These are phyloP conservation scores for Phytophthora agathidicida DNA, from an alignment of 352 stramenopile species.

Conservation along the genomic window DNA sequence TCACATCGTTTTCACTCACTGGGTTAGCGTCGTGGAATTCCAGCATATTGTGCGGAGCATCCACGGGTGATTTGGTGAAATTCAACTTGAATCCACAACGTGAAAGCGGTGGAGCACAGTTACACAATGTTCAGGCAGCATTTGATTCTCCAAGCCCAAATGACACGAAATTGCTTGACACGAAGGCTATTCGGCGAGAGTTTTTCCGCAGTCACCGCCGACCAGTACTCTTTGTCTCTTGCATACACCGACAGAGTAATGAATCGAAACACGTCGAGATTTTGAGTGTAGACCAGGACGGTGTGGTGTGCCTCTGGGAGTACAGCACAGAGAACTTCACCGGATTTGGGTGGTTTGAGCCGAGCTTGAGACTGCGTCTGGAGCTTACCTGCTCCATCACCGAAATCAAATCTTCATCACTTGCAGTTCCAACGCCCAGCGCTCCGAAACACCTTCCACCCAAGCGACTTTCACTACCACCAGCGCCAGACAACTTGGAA, in stretches of 20 bases:
- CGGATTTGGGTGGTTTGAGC: slow-evolving; percentile 54
- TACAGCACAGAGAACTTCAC: slow-evolving; percentile 42
- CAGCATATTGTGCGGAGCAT: slow-evolving; percentile 36
- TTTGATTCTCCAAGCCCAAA: slow-evolving; percentile 35
- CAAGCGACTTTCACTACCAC: background rate
- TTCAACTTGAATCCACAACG: slow-evolving; percentile 24
- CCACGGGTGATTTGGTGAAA: slow-evolving; percentile 44
- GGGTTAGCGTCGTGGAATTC: slow-evolving; percentile 4
- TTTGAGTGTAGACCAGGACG: slow-evolving; percentile 52
- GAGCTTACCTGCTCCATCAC: slow-evolving; percentile 24
- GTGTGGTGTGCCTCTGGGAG: slow-evolving; percentile 44
- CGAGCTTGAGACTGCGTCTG: slow-evolving; percentile 25
- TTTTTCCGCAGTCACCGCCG: slow-evolving; percentile 47
- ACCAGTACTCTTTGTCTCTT: slow-evolving; percentile 42
- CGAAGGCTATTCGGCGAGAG: slow-evolving; percentile 31
- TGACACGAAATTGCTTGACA: slow-evolving; percentile 1
- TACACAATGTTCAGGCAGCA: slow-evolving; percentile 23
- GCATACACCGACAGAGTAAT: slow-evolving; percentile 16
- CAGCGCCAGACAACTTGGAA: background rate
- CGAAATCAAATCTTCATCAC: background rate
- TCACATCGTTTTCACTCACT: slow-evolving; percentile 24
- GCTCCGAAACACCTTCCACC: slow-evolving; percentile 2
- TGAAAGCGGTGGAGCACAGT: background rate
- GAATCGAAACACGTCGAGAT: slow-evolving; percentile 19
- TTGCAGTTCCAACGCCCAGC: background rate